Percentiles rank a stretch among this genome's conserved stretches.
phyloP scores from a whole-genome alignment of 2,329 filamentous ascomycete genomes.

The Neonectria faginata region DNA sequence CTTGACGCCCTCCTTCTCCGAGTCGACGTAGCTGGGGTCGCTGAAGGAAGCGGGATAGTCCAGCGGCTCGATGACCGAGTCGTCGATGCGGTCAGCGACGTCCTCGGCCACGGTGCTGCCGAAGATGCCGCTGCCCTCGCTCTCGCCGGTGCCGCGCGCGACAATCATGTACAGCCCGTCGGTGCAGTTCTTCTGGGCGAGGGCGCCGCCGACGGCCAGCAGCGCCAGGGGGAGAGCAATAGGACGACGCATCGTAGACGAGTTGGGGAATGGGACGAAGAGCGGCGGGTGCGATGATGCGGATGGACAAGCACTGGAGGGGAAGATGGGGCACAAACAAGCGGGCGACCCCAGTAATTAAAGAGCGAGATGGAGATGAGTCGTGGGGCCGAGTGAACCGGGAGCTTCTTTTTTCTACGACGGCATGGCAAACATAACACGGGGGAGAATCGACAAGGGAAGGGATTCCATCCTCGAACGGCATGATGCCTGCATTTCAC shows the following conservation, averaged over 20 bases:
- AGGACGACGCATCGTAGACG: slow-evolving; percentile 34
- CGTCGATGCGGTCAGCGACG: slow-evolving; percentile 50
- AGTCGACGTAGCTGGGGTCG: slow-evolving; percentile 49
- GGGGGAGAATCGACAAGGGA: not conserved
- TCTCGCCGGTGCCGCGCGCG: slow-evolving; percentile 54
- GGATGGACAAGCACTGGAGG: not conserved
- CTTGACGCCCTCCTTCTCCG: slow-evolving; percentile 50
- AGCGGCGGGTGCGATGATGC: not conserved
- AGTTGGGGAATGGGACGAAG: not conserved
- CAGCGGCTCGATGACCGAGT: slow-evolving; percentile 50
- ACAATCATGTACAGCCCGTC: slow-evolving; percentile 55
- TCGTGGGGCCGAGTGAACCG: not conserved
- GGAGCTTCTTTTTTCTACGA: not conserved
- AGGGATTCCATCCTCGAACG: not conserved
- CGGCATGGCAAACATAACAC: not conserved
- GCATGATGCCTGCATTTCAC: not conserved
- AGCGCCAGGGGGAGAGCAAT: slow-evolving; percentile 39
- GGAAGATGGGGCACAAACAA: not conserved
- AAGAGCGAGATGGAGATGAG: not conserved
- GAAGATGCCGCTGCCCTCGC: slow-evolving; percentile 49
- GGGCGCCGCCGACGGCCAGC: slow-evolving; percentile 38
- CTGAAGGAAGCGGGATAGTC: slow-evolving; percentile 54
- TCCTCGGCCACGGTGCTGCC: slow-evolving; percentile 49
- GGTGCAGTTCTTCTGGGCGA: slow-evolving; percentile 45
- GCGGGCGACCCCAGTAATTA: not conserved